These are phyloP conservation scores for Erodium moschatum DNA, from an alignment of 441 rosid species.

Conservation along the genomic window DNA sequence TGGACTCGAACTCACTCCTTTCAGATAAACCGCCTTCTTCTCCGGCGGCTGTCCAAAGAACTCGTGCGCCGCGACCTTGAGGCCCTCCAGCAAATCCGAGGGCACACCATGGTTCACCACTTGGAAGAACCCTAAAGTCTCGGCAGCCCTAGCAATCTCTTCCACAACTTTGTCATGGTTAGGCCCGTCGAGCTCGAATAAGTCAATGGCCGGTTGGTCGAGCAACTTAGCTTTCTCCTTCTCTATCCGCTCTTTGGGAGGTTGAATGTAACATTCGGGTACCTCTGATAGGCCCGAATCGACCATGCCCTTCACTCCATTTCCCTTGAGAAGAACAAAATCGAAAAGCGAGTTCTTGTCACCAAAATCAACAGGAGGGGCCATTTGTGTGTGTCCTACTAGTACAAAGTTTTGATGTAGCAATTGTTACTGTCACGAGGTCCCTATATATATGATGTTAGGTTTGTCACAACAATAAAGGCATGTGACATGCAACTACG, in stretches of 20 bases:
- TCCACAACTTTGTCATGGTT: slow-evolving; percentile 30
- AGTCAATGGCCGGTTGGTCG: slow-evolving; percentile 34
- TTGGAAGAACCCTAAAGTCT: slow-evolving; percentile 49
- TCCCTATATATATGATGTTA: no score
- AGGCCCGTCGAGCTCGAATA: slow-evolving; percentile 40
- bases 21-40: slow-evolving; percentile 31
- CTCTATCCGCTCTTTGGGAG: slow-evolving; percentile 38
- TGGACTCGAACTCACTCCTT: slow-evolving; percentile 44
- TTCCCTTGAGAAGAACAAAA: slow-evolving; percentile 39
- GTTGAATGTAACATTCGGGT: slow-evolving; percentile 42
- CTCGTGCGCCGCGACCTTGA: slow-evolving; percentile 35
- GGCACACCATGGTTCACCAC: slow-evolving; percentile 57
- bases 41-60: slow-evolving; percentile 35
- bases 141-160: slow-evolving; percentile 36
- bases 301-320: slow-evolving; percentile 50
- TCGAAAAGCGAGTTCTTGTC: slow-evolving; percentile 33
- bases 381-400: slow-evolving; percentile 17
- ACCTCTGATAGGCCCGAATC: slow-evolving; percentile 39
- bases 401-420: no score
- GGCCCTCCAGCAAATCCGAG: slow-evolving; percentile 32
- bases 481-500: no score
- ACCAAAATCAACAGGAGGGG: slow-evolving; percentile 21
- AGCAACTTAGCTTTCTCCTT: slow-evolving; percentile 19
- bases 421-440: no score
- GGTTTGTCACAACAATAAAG: no score